Percentiles rank a stretch among this genome's conserved stretches.
These are phyloP conservation scores for Russula ochroleuca DNA, from an alignment of 768 basidiomycete genomes.

Conservation along the genomic window DNA sequence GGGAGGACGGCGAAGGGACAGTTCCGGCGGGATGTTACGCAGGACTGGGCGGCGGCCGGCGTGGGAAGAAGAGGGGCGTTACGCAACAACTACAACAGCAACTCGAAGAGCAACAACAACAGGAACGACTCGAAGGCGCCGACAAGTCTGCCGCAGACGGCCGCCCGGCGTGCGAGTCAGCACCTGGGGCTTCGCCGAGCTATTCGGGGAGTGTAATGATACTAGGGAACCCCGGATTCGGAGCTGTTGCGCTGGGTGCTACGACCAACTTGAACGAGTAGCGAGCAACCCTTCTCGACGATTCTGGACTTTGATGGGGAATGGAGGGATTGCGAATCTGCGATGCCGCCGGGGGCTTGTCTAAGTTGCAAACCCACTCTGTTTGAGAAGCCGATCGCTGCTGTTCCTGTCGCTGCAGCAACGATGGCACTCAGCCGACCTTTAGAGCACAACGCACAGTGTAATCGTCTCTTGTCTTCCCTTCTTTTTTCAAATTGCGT, in stretches of 20 bases:
- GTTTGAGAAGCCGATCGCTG: constrained; percentile 6
- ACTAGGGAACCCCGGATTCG: constrained; percentile 18
- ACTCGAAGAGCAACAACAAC: no score
- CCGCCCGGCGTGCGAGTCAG: neutral
- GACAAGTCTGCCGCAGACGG: neutral
- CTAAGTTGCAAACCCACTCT: neutral
- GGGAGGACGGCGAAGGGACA: neutral
- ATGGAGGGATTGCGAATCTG: neutral
- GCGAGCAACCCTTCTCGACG: constrained; percentile 5
- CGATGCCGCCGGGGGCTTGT: neutral
- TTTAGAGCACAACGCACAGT: neutral
- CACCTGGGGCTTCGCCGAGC: neutral
- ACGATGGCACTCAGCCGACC: constrained; percentile 1
- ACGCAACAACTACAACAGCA: neutral
- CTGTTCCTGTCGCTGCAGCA: neutral
- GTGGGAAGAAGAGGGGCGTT: constrained; percentile 8
- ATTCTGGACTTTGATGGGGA: neutral
- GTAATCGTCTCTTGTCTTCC: neutral
- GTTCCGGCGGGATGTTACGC: constrained; percentile 18
- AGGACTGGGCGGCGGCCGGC: constrained; percentile 14
- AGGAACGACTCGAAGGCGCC: neutral
- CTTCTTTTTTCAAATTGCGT: neutral
- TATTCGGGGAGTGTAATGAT: constrained; percentile 13
- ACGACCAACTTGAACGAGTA: neutral
- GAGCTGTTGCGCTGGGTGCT: neutral